Evolutionary conservation across 345 rosid species (phyloP).

Genomic region (Atalantia buxifolia): DNA sequence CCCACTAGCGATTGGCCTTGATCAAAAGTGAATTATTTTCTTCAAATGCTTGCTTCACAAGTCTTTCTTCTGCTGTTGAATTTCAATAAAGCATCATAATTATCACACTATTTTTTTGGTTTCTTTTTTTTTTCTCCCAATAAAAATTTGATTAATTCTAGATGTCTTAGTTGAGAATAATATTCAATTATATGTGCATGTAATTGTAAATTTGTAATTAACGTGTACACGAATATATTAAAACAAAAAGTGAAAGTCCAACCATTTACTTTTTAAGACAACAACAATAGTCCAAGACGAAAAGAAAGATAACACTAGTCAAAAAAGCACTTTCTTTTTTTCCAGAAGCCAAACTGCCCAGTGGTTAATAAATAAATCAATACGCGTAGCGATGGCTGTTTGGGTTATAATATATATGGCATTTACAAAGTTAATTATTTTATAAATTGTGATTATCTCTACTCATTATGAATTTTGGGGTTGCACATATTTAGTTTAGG

Average conservation of each 20-base stretch:
- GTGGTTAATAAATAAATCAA: neutral
- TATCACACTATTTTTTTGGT: neutral
- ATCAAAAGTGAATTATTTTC: slow-evolving; percentile 7
- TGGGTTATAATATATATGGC: no score
- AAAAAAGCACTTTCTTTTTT: slow-evolving; percentile 11
- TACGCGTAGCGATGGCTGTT: neutral
- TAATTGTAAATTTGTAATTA: neutral
- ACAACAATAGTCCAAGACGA: neutral
- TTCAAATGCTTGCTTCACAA: slow-evolving; percentile 38
- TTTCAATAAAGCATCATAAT: slow-evolving; percentile 16
- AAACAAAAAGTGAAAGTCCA: neutral
- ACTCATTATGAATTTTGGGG: no score
- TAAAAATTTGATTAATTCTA: no score
- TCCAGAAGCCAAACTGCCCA: neutral
- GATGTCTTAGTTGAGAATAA: no score
- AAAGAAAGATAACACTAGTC: slow-evolving; percentile 20
- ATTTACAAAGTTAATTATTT: no score
- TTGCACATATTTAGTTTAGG: no score
- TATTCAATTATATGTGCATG: no score
- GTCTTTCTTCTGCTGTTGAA: slow-evolving; percentile 15
- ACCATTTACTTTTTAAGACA: neutral
- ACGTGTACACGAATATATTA: neutral
- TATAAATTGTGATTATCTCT: no score
- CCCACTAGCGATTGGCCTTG: slow-evolving; percentile 41
- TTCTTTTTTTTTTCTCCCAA: no score